Percentiles rank a stretch among this genome's conserved stretches.
Evolutionary conservation across 2,329 filamentous ascomycete species (phyloP).

Genomic region (Fusarium concolor): DNA sequence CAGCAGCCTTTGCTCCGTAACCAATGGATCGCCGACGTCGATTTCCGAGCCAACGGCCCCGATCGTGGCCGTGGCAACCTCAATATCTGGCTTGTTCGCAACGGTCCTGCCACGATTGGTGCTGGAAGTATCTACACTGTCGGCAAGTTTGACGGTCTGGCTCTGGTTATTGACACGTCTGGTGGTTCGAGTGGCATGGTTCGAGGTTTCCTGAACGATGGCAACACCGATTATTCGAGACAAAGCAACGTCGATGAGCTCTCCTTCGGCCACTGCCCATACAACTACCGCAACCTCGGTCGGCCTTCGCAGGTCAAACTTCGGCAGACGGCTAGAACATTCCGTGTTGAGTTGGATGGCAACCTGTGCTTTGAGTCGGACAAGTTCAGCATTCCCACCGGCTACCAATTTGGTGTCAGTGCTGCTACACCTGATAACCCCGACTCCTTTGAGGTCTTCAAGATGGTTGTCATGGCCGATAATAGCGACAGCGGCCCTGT

Average conservation of each 20-base stretch:
- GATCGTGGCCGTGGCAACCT: constrained; percentile 90
- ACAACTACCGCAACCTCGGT: constrained; percentile 91
- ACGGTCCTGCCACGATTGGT: constrained; percentile 73
- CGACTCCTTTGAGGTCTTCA: constrained; percentile 95
- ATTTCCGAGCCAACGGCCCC: constrained; percentile 87
- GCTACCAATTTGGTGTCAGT: constrained; percentile 88
- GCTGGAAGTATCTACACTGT: constrained; percentile 86
- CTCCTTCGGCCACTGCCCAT: constrained; percentile 93
- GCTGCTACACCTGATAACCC: constrained; percentile 91
- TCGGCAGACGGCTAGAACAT: constrained; percentile 69
- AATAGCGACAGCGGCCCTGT: constrained; percentile 46
- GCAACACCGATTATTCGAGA: constrained; percentile 79
- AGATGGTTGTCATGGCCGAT: constrained; percentile 78
- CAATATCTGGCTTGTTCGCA: constrained; percentile 89
- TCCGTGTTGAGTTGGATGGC: constrained; percentile 86
- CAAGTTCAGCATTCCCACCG: constrained; percentile 80
- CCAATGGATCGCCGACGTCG: constrained; percentile 86
- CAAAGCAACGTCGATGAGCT: constrained; percentile 82
- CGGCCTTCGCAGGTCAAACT: constrained; percentile 83
- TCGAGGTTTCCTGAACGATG: constrained; percentile 94
- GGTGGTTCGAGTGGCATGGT: constrained; percentile 82
- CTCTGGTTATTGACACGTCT: constrained; percentile 85
- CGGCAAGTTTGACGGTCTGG: constrained; percentile 89
- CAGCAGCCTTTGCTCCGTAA: constrained; percentile 69
- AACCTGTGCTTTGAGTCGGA: constrained; percentile 84